Percentiles rank a stretch among this genome's conserved stretches.
Conservation (phyloP, 140 eudicot species). For the Oenanthe javanica region DNA sequence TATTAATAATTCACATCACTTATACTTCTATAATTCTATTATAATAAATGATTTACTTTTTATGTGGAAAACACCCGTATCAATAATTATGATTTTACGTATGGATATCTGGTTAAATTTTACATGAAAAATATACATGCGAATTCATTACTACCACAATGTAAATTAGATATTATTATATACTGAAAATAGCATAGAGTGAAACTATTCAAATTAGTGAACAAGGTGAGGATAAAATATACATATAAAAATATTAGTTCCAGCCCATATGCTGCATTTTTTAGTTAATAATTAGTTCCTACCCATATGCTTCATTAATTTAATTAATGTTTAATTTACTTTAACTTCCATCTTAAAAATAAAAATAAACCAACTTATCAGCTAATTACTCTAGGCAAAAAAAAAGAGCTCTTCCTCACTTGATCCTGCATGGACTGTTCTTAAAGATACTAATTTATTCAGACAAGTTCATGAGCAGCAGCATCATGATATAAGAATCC, state of each 20-base stretch:
- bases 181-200: not conserved
- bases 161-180: not conserved
- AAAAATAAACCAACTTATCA: not conserved
- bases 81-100: no score
- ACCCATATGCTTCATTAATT: not conserved
- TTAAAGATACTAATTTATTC: not conserved
- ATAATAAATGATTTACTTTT: no score
- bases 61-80: no score
- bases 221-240: not conserved
- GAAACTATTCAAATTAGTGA: not conserved
- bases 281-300: no score
- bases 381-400: no score
- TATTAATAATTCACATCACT: no score
- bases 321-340: not conserved
- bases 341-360: no score
- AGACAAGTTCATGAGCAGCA: not conserved
- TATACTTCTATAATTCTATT: no score
- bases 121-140: no score
- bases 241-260: no score
- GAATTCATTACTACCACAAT: not conserved
- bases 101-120: no score
- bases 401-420: not conserved
- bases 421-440: not conserved
- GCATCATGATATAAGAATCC: not conserved
- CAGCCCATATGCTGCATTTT: no score